These are phyloP conservation scores for Ceratopteris richardii DNA, from an alignment of 75 land plant species.

Conservation along the genomic window DNA sequence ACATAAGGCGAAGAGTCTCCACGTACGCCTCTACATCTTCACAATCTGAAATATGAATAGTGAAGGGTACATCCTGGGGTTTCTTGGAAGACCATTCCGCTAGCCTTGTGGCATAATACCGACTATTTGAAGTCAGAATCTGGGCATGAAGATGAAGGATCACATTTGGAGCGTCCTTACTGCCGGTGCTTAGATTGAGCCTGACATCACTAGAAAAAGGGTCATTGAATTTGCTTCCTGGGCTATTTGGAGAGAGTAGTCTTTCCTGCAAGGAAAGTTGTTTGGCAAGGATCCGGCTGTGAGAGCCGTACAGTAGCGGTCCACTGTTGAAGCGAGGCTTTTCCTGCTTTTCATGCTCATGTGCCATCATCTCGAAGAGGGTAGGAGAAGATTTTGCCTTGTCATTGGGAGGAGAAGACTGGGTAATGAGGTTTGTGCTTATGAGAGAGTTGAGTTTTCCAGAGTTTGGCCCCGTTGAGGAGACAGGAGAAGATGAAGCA, in stretches of 20 bases:
- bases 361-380: slow-evolving; percentile 94
- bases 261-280: slow-evolving; percentile 10
- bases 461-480: not conserved
- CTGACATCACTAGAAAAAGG: slow-evolving; percentile 49
- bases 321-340: too few relatives aligned
- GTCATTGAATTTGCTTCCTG: slow-evolving; percentile 77
- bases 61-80: slow-evolving; percentile 5
- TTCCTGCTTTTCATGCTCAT: slow-evolving; percentile 58
- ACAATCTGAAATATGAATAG: slow-evolving; percentile 51
- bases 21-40: slow-evolving; percentile 80
- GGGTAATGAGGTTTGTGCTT: slow-evolving; percentile 5
- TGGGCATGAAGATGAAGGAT: slow-evolving; percentile 60
- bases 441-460: slow-evolving; percentile 16
- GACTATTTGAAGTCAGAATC: slow-evolving; percentile 58
- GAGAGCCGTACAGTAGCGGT: too few relatives aligned
- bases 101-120: slow-evolving; percentile 69
- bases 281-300: too few relatives aligned
- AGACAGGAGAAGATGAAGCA: slow-evolving; percentile 3
- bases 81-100: slow-evolving; percentile 13
- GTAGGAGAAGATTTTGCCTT: slow-evolving; percentile 77
- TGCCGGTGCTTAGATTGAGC: slow-evolving; percentile 51
- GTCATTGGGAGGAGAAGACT: slow-evolving; percentile 9
- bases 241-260: slow-evolving; percentile 48
- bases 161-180: slow-evolving; percentile 51
- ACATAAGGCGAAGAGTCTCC: slow-evolving; percentile 77